These are phyloP conservation scores for Myochromella boudieri DNA, from an alignment of 768 basidiomycete species.

Conservation along the genomic window DNA sequence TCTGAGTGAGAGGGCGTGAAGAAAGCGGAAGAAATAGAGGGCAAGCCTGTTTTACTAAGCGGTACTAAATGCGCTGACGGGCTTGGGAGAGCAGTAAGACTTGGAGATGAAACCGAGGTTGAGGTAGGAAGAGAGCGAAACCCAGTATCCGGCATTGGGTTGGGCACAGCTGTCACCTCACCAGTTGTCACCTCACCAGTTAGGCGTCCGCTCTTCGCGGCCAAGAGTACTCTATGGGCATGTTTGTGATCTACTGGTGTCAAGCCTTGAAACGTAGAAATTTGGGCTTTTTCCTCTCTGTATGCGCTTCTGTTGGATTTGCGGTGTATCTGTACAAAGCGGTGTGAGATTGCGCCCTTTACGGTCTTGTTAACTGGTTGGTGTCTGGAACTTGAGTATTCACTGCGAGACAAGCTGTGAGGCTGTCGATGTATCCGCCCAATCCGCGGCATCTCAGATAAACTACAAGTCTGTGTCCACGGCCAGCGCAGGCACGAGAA, in stretches of 20 bases:
- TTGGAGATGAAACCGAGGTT: slow-evolving; percentile 26
- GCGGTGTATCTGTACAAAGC: slow-evolving; percentile 16
- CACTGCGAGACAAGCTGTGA: slow-evolving; percentile 13
- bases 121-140: slow-evolving; percentile 19
- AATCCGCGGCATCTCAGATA: slow-evolving; percentile 10
- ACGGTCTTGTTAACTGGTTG: background rate
- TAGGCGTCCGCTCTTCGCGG: slow-evolving; percentile 21
- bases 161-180: slow-evolving; percentile 45
- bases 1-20: slow-evolving; percentile 13
- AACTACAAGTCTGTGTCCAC: slow-evolving; percentile 1
- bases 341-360: slow-evolving; percentile 13
- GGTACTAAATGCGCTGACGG: slow-evolving; percentile 16
- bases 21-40: slow-evolving; percentile 22
- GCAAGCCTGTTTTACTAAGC: slow-evolving; percentile 13
- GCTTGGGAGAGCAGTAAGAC: slow-evolving; percentile 24
- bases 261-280: background rate
- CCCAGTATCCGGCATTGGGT: slow-evolving; percentile 49
- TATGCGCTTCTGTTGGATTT: slow-evolving; percentile 4
- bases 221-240: slow-evolving; percentile 13
- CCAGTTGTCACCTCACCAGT: slow-evolving; percentile 34
- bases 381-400: slow-evolving; percentile 1
- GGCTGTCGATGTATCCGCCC: slow-evolving; percentile 16
- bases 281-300: background rate
- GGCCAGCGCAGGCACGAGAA: slow-evolving; percentile 12
- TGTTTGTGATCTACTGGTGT: slow-evolving; percentile 14